A percentile compares a stretch with the other conserved stretches of the same genome.
phyloP scores from a whole-genome alignment of 805 yeast genomes.

The Yarrowia deformans region DNA sequence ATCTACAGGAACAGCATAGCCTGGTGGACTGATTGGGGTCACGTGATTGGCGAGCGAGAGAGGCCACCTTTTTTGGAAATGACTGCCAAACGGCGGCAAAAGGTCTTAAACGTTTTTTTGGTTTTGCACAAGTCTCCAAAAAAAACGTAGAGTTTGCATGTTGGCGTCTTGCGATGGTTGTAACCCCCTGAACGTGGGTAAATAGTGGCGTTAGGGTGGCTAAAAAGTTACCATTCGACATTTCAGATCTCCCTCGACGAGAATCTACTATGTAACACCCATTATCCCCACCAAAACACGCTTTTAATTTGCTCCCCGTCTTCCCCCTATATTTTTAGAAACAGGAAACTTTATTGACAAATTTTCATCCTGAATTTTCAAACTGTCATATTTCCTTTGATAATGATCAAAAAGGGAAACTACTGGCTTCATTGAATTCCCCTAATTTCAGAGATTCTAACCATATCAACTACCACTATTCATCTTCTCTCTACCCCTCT shows the following conservation, averaged over 20 bases:
- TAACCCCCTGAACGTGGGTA: too few relatives aligned
- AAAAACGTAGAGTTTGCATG: neutral
- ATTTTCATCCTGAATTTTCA: neutral
- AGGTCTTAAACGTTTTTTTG: neutral
- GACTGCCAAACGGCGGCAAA: neutral
- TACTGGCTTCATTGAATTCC: neutral
- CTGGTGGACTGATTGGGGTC: conserved; percentile 3
- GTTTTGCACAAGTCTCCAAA: neutral
- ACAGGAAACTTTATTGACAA: neutral
- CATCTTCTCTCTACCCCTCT: neutral
- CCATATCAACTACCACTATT: neutral
- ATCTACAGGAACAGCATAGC: conserved; percentile 28
- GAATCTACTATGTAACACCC: neutral
- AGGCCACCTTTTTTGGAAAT: neutral
- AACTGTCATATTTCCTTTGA: neutral
- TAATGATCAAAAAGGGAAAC: neutral
- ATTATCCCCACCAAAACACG: neutral
- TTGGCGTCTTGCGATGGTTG: too few relatives aligned
- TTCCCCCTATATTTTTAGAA: conserved; percentile 2
- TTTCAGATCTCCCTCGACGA: too few relatives aligned
- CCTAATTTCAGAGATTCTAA: neutral
- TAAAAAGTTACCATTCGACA: too few relatives aligned
- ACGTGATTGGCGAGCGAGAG: neutral
- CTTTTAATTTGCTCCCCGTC: too few relatives aligned
- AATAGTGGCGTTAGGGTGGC: too few relatives aligned